Evolutionary conservation across 2,329 filamentous ascomycete genomes (phyloP), one percentile per base, ranked within the genome.

Genomic region (Hymenoscyphus infarciens): DNA sequence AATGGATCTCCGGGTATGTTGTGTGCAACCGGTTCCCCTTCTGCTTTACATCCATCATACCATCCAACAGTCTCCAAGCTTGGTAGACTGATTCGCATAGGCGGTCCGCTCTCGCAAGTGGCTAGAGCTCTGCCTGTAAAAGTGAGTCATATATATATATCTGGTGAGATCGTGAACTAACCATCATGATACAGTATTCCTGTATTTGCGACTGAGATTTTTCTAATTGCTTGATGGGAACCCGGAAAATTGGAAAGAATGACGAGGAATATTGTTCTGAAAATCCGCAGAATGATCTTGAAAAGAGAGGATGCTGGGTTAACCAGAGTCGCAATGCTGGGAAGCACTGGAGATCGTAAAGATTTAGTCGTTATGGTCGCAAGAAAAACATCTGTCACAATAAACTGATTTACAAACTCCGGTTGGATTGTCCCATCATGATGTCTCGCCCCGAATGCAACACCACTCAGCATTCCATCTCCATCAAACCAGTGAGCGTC

Each of bases 401-500:
- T 79, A 69, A 84, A 90, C 67, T 88, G 85, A 64, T 90, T 90
- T 61, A 88, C 86, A 61, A 90, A 91, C 60, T 87, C 79, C 0
- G 87, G 87, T 62, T 78, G 72, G 1, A 87, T 79, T 2, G 74
- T 66, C 0, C 70, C 66, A 42, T 78, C 72, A 5, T 75, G 73
- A 5, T 75, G 74, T 2, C 75, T 74, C 2, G 77, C 78, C 31
- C 77, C 77, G 71, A 89, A 91, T 19, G 79, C 78, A 0, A 91
- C 87, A 1, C 88, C 88, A 33, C 83, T 83, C 11, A 91, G 81
- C 88, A 91, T 91, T 4, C 88, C 88, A 71, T 91, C 87, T 35
- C 88, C 88, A 68, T 91, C 88, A 65, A 91, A 91, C 87, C 87
- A 90, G 71, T 91, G 88, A 8, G 85, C 82, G 70, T 88, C 85